Evolutionary conservation across 1,284 basidiomycete species (phyloP).

Genomic region (Malassezia slooffiae): DNA sequence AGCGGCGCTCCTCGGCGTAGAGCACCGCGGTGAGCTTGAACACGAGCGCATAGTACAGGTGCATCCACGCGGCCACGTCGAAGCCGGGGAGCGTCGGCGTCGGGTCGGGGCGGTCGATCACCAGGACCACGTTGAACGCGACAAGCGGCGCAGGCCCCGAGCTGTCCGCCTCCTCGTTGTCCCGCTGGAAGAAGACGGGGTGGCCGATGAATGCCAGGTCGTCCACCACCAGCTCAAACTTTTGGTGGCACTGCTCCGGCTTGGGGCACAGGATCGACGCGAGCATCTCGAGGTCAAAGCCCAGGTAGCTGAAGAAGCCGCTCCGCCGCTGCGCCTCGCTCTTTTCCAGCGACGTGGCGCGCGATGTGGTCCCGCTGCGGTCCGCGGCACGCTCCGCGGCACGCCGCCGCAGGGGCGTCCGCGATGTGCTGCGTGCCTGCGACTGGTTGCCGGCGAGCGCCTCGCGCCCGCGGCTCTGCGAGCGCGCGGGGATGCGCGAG

Average conservation of each 20-base stretch:
- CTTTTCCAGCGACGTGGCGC: conserved; percentile 19
- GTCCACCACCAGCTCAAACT: conserved; percentile 83
- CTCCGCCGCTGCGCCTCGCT: conserved; percentile 2
- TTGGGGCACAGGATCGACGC: conserved; percentile 69
- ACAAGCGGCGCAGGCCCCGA: conserved; percentile 16
- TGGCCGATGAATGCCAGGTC: conserved; percentile 91
- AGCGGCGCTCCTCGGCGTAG: conserved; percentile 31
- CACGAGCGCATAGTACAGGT: conserved; percentile 39
- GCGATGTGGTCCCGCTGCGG: too few species aligned
- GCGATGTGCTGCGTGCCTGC: not conserved
- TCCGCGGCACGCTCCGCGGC: too few species aligned
- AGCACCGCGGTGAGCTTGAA: conserved; percentile 45
- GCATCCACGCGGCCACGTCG: conserved; percentile 29
- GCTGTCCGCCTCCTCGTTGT: not conserved
- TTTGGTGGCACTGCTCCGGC: conserved; percentile 73
- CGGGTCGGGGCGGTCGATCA: conserved; percentile 40
- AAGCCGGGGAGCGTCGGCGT: conserved; percentile 20
- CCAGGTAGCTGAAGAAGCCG: conserved; percentile 56
- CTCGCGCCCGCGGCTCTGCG: too few species aligned
- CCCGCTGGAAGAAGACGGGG: conserved; percentile 60
- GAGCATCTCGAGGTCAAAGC: conserved; percentile 69
- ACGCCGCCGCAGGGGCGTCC: not conserved
- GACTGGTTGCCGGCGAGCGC: too few species aligned
- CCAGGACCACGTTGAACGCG: conserved; percentile 41
- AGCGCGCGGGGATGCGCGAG: too few species aligned